Evolutionary conservation across 805 yeast genomes (phyloP).

Genomic region (Cyberlindnera amylophila): DNA sequence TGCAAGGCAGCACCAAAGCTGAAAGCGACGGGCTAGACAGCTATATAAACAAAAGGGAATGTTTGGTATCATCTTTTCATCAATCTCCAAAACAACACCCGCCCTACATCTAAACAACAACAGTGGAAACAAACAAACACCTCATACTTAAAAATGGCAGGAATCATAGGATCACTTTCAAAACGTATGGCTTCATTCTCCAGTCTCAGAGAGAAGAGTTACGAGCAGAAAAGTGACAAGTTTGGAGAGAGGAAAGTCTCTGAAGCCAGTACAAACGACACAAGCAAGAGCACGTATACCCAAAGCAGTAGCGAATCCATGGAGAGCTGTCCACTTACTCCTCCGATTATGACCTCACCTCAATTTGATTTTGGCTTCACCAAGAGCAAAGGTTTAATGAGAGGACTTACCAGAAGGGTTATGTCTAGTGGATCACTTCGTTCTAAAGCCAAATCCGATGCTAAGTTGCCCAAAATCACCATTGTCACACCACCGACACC

Average conservation of each 20-base stretch:
- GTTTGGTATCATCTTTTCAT: too few relatives aligned
- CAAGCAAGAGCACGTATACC: not conserved
- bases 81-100: too few relatives aligned
- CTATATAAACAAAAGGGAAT: too few relatives aligned
- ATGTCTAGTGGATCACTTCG: not conserved
- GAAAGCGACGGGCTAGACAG: too few relatives aligned
- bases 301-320: not conserved
- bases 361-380: not conserved
- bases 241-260: not conserved
- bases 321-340: not conserved
- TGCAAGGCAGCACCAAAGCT: too few relatives aligned
- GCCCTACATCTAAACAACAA: too few relatives aligned
- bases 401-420: not conserved
- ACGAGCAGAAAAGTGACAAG: not conserved
- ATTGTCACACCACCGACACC: not conserved
- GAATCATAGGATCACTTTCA: not conserved
- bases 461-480: not conserved
- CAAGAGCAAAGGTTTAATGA: not conserved
- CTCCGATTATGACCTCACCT: not conserved
- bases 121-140: too few relatives aligned
- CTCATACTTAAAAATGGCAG: not conserved
- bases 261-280: not conserved
- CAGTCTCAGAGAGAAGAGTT: conserved; percentile 1
- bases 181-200: conserved; percentile 4
- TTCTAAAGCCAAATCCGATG: too few relatives aligned